Evolutionary conservation across 345 rosid genomes (phyloP).

Genomic region (Murraya koenigii): DNA sequence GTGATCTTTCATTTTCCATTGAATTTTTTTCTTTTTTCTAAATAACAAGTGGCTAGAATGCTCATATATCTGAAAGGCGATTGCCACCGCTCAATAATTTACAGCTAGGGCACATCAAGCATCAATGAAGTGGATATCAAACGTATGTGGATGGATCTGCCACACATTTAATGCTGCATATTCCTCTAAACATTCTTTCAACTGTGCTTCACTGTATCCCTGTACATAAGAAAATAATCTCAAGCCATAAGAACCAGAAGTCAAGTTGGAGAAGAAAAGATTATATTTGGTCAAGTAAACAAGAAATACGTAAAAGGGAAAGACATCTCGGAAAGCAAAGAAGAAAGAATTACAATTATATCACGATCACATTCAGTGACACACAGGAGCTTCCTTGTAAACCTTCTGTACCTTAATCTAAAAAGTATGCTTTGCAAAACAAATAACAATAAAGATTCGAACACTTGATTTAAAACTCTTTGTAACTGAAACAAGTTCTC

Average conservation of each 20-base stretch:
- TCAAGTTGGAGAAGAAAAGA: neutral
- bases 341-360: neutral
- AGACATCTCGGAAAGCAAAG: neutral
- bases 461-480: neutral
- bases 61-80: neutral
- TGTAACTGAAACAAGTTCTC: neutral
- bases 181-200: conserved; percentile 97
- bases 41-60: neutral
- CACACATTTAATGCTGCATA: conserved; percentile 94
- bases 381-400: neutral
- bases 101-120: conserved; percentile 29
- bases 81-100: conserved; percentile 4
- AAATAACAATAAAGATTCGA: neutral
- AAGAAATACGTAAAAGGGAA: neutral
- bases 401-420: neutral
- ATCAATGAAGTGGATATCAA: conserved; percentile 87
- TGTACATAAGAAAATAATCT: conserved; percentile 33
- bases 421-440: neutral
- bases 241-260: conserved; percentile 9
- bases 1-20: neutral
- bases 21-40: neutral
- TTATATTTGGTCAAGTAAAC: neutral
- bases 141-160: conserved; percentile 92
- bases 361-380: neutral
- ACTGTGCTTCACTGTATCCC: conserved; percentile 99